Percentiles rank a stretch among this genome's conserved stretches.
phyloP scores from a whole-genome alignment of 257 asterid genomes.

The Solanum sejunctum region DNA sequence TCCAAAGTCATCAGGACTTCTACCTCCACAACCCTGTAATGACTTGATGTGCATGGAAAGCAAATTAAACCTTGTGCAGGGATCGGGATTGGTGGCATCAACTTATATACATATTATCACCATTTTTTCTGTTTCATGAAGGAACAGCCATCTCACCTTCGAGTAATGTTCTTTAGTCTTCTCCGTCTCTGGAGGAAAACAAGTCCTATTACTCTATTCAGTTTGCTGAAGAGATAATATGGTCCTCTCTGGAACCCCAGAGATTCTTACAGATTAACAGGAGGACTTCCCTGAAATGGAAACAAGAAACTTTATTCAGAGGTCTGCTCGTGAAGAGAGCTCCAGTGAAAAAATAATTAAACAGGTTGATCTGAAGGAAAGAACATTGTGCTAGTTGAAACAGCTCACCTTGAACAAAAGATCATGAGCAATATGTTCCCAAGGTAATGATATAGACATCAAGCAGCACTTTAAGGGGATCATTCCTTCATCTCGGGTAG shows the following conservation, averaged over 20 bases:
- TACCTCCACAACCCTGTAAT: background rate
- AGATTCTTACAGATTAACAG: conserved; percentile 48
- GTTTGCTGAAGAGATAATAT: background rate
- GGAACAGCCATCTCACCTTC: background rate
- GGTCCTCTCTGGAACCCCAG: background rate
- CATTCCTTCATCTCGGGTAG: conserved; percentile 81
- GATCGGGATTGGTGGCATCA: background rate
- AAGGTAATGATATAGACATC: conserved; percentile 89
- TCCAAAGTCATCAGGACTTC: background rate
- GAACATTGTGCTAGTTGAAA: background rate
- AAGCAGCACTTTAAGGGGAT: conserved; percentile 89
- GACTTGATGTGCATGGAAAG: background rate
- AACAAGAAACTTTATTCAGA: conserved; percentile 6
- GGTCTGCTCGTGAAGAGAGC: background rate
- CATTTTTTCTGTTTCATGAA: background rate
- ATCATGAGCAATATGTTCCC: conserved; percentile 93
- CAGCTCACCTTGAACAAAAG: conserved; percentile 72
- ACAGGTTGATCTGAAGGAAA: background rate
- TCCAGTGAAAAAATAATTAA: background rate
- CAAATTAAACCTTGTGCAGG: background rate
- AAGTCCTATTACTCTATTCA: background rate
- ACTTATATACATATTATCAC: background rate
- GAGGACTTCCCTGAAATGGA: conserved; percentile 60
- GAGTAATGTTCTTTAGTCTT: background rate
- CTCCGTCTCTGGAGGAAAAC: background rate